Evolutionary conservation across 2,329 filamentous ascomycete species (phyloP), one percentile per base, ranked within the genome.

Genomic region (Zalaria sp.): DNA sequence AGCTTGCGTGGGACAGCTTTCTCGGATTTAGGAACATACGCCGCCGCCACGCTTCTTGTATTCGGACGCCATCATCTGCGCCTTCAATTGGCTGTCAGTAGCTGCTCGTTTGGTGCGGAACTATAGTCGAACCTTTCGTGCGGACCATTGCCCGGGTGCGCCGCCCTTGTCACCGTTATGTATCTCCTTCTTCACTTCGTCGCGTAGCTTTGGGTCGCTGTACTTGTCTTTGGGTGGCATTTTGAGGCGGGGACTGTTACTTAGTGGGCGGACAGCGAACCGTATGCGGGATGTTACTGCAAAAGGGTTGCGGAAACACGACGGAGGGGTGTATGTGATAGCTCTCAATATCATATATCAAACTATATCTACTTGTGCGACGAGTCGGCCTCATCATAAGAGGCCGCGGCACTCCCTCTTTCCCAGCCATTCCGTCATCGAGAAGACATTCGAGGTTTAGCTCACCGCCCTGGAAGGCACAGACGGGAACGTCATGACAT

Each of bases 151-250:
- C 2, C 66, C 65, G 9, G 66, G 65, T 29, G 60, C 61, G 6
- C 66, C 66, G 32, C 66, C 67, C 46, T 69, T 69, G 46, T 67
- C 65, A 35, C 59, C 47, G 4, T 60, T 47, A 37, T 69, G 58
- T 37, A 69, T 58, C 46, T 69, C 65, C 41, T 68, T 56, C 50
- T 69, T 68, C 45, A 68, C 55, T 46, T 68, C 48, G 36, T 68
- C 61, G 25, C 65, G 58, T 8, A 69, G 59, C 41, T 68, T 51
- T 1, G 66, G 66, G 43, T 68, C 62, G 34, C 59, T 66, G 47
- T 69, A 69, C 39, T 69, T 69, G 43, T 67, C 63, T 44, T 63
- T 64, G 3, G 63, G 56, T 36, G 65, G 58, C 66, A 69, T 69
- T 32, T n/a, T 32, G 7, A 32, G 29, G n/a, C 29, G 29, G 18